Evolutionary conservation across 2,329 filamentous ascomycete genomes (phyloP).

Genomic region (Penicillium griseofulvum): DNA sequence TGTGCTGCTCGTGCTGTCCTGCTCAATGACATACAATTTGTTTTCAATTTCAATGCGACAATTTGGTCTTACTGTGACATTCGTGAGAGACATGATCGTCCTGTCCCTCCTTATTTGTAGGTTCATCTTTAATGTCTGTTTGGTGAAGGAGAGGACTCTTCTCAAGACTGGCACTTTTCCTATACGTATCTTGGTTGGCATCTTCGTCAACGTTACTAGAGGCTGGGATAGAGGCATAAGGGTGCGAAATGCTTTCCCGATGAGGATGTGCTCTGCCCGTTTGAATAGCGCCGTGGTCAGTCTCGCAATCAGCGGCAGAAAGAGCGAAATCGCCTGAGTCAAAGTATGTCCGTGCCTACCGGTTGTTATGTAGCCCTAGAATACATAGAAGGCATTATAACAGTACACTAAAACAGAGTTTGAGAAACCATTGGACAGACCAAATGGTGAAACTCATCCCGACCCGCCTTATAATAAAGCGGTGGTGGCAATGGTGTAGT

Average conservation of each 20-base stretch:
- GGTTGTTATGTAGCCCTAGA: too few species aligned
- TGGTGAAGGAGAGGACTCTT: conserved; percentile 19
- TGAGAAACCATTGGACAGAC: too few species aligned
- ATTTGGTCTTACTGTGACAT: background rate
- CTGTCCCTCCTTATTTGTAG: conserved; percentile 1
- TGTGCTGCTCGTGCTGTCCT: background rate
- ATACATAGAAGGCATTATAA: too few species aligned
- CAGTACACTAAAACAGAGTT: too few species aligned
- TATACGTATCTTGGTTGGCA: conserved; percentile 21
- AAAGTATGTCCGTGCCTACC: conserved; percentile 29
- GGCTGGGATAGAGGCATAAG: conserved; percentile 25
- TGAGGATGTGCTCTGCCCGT: conserved; percentile 27
- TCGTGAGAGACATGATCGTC: background rate
- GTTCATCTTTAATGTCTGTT: conserved; percentile 13
- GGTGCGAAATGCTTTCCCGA: conserved; percentile 29
- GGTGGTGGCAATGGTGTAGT: too few species aligned
- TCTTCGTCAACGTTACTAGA: conserved; percentile 24
- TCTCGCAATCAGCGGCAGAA: conserved; percentile 21
- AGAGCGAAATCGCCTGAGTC: conserved; percentile 33
- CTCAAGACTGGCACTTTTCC: conserved; percentile 11
- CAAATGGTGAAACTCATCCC: too few species aligned
- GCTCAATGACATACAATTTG: background rate
- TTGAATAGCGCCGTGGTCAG: conserved; percentile 23
- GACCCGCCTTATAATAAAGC: too few species aligned
- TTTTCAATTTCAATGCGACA: background rate